Evolutionary conservation across 179 eudicot species (phyloP).

Genomic region (Corrigiola litoralis): DNA sequence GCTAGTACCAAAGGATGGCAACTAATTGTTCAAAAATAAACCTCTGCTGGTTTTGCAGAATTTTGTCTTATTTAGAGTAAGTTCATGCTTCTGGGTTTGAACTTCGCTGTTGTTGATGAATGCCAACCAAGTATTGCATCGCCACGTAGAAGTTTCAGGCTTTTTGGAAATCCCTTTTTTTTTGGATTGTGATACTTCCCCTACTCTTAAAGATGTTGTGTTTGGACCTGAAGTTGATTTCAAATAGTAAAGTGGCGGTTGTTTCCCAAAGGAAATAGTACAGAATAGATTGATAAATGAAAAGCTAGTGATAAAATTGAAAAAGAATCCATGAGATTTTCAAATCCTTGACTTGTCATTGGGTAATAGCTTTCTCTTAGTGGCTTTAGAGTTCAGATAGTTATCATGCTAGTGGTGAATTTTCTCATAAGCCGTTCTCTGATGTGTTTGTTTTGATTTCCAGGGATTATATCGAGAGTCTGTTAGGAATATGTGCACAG

Average conservation of each 20-base stretch:
- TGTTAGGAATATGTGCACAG: conserved; percentile 53
- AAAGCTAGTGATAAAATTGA: too few species aligned
- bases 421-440: too few species aligned
- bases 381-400: too few species aligned
- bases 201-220: too few species aligned
- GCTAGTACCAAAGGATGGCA: neutral
- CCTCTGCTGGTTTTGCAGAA: neutral
- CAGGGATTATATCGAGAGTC: conserved; percentile 40
- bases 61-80: neutral
- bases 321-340: too few species aligned
- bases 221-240: too few species aligned
- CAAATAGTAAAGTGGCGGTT: too few species aligned
- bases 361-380: too few species aligned
- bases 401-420: too few species aligned
- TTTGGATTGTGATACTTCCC: neutral
- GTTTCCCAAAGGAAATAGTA: too few species aligned
- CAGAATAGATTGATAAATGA: too few species aligned
- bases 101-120: neutral
- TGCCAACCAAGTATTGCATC: neutral
- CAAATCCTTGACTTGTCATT: too few species aligned
- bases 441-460: neutral
- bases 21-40: neutral
- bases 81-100: neutral
- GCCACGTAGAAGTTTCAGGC: neutral
- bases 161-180: neutral